Base-by-base conservation (phyloP, 495 filamentous ascomycete species). In the Neurospora discreta region DNA sequence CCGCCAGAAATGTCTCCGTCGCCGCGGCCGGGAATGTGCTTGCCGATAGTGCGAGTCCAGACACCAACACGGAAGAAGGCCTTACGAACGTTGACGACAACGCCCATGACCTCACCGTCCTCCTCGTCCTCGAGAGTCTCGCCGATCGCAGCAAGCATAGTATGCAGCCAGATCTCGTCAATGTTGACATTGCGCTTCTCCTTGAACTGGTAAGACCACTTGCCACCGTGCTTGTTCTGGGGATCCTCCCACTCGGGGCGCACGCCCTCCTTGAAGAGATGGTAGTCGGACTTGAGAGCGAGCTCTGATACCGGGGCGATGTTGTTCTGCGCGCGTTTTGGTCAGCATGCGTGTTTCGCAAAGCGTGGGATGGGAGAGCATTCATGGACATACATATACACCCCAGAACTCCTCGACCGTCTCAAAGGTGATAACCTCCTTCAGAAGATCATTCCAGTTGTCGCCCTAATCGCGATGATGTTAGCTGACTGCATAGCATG, bases 341-440 rank as follows among this genome's bases (percentile, higher is more conserved):
- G 60, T 79, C 71, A 82, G 78, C 33, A n/a, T 1, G n/a, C 13
- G 16, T 18, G 69, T 38, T 23, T 71, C 26, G 70, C 13, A 60
- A 20, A 68, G 60, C 39, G 30, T 20, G 40, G 38, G 38, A 20
- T 16, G 13, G n/a, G 23, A 41, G 40, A 33, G 38, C 52, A 33
- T 15, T 65, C 52, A 5, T 60, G 70, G 52, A 86, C 95, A 79
- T 89, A 98, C 95, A 80, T 99, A 98, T 78, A 98, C 91, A 70
- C 95, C 95, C 95, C 95, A 99, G 85, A 99, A 99, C 81, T 99
- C 96, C 82, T 99, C 95, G 4, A 99, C 95, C 15, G 94, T 97
- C 84, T 95, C 93, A 77, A 99, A 98, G 44, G 92, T 97, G 75
- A 99, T 97, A 72, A 99, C 95, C 80, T 98, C 93, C 84, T 99